Percentiles rank a stretch among this genome's conserved stretches.
phyloP scores from a whole-genome alignment of 192 early-diverging fungal genomes.

The Coemansia sp. region DNA sequence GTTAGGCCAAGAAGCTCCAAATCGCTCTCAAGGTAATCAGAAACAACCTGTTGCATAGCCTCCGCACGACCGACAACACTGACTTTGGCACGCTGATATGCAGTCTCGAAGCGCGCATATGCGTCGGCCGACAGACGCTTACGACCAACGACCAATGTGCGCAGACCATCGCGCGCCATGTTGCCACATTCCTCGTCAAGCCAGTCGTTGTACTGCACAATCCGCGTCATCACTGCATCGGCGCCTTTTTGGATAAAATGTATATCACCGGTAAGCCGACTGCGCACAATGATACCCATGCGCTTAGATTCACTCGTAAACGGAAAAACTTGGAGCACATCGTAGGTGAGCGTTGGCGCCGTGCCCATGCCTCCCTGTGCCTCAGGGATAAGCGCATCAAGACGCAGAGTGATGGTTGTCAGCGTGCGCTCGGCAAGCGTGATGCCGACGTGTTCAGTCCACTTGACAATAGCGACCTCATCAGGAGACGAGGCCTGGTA shows the following conservation, averaged over 20 bases:
- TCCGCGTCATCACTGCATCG: slow-evolving; percentile 82
- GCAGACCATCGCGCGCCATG: slow-evolving; percentile 92
- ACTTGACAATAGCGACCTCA: slow-evolving; percentile 92
- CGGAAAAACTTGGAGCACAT: slow-evolving; percentile 91
- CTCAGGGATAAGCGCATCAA: slow-evolving; percentile 36
- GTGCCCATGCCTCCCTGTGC: slow-evolving; percentile 20
- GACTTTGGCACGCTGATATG: slow-evolving; percentile 69
- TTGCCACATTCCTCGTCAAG: slow-evolving; percentile 96
- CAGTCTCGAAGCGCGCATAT: slow-evolving; percentile 62
- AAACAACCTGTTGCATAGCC: slow-evolving; percentile 64
- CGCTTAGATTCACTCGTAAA: slow-evolving; percentile 98
- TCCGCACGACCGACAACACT: slow-evolving; percentile 67
- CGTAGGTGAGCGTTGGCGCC: slow-evolving; percentile 57
- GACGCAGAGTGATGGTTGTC: slow-evolving; percentile 61
- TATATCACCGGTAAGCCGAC: slow-evolving; percentile 68
- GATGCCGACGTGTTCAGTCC: slow-evolving; percentile 85
- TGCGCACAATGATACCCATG: slow-evolving; percentile 90
- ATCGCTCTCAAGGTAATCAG: slow-evolving; percentile 71
- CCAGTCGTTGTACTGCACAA: slow-evolving; percentile 94
- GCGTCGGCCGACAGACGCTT: slow-evolving; percentile 72
- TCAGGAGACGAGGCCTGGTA: slow-evolving; percentile 97
- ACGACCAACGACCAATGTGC: slow-evolving; percentile 89
- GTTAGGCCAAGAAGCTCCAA: slow-evolving; percentile 89
- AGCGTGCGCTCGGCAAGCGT: slow-evolving; percentile 75
- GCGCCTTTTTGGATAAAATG: slow-evolving; percentile 94